phyloP scores from a whole-genome alignment of 768 basidiomycete genomes.

The Boletellus emodensis region DNA sequence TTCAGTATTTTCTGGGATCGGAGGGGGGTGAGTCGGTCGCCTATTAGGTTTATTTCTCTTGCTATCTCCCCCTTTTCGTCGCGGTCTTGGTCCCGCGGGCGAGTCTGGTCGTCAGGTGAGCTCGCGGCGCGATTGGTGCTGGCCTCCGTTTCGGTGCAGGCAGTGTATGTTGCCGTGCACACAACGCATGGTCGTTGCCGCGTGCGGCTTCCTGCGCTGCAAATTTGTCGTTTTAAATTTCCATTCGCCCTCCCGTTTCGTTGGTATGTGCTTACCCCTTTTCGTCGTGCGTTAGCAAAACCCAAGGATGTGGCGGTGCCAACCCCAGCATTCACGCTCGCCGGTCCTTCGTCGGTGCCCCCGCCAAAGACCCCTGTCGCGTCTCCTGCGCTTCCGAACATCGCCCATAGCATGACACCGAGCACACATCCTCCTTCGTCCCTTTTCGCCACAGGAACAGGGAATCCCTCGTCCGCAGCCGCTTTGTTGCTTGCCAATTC shows the following conservation, averaged over 20 bases:
- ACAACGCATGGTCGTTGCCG: background rate
- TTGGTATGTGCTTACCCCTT: slow-evolving; percentile 6
- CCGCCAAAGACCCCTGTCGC: slow-evolving; percentile 20
- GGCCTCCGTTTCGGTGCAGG: background rate
- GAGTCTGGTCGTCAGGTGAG: background rate
- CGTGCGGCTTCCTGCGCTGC: background rate
- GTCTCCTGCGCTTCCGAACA: slow-evolving; percentile 6
- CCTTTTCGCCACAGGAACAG: slow-evolving; percentile 20
- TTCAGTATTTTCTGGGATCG: slow-evolving; percentile 74
- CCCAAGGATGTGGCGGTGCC: slow-evolving; percentile 16
- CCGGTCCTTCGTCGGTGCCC: slow-evolving; percentile 5
- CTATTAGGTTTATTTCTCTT: slow-evolving; percentile 1
- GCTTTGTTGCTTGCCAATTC: slow-evolving; percentile 17
- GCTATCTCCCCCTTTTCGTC: background rate
- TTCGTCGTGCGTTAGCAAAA: slow-evolving; percentile 14
- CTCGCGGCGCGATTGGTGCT: background rate
- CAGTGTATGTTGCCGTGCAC: background rate
- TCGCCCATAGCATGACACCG: slow-evolving; percentile 29
- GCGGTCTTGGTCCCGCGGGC: background rate
- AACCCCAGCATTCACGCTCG: slow-evolving; percentile 11
- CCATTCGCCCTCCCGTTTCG: background rate
- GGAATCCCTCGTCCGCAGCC: slow-evolving; percentile 11
- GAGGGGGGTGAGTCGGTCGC: slow-evolving; percentile 51
- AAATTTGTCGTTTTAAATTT: background rate
- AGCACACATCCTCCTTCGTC: slow-evolving; percentile 30